Evolutionary conservation across 352 stramenopile species (phyloP).

Genomic region (Stramenopiles sp.): DNA sequence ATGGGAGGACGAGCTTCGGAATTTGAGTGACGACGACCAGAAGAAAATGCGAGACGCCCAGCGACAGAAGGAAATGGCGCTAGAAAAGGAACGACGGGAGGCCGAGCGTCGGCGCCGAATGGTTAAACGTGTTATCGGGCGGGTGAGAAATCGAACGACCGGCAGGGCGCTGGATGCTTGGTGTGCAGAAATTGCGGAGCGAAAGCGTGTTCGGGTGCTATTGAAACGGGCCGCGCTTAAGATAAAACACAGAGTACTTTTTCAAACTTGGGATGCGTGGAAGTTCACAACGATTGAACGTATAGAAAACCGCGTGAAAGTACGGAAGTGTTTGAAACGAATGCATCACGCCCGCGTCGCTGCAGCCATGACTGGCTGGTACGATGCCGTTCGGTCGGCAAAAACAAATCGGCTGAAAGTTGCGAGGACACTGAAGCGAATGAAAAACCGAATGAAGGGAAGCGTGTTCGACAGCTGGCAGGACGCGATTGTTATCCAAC

Average conservation of each 20-base stretch:
- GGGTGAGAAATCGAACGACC: slow-evolving; percentile 2
- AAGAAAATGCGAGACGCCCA: not conserved
- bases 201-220: not conserved
- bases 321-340: not conserved
- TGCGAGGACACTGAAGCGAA: not conserved
- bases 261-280: slow-evolving; percentile 9
- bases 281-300: not conserved
- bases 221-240: not conserved
- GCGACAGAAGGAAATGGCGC: not conserved
- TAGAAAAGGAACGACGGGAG: not conserved
- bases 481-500: not conserved
- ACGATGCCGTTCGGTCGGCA: not conserved
- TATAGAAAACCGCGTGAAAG: not conserved
- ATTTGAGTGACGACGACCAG: not conserved
- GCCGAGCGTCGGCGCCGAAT: not conserved
- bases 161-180: not conserved
- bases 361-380: not conserved
- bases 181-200: not conserved
- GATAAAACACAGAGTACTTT: not conserved
- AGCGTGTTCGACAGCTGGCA: not conserved
- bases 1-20: not conserved
- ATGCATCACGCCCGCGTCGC: not conserved
- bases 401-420: slow-evolving; percentile 8
- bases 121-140: not conserved
- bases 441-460: not conserved